Evolutionary conservation across 805 yeast genomes (phyloP), one percentile per base, ranked within the genome.

Genomic region (Cyberlindnera amylophila): DNA sequence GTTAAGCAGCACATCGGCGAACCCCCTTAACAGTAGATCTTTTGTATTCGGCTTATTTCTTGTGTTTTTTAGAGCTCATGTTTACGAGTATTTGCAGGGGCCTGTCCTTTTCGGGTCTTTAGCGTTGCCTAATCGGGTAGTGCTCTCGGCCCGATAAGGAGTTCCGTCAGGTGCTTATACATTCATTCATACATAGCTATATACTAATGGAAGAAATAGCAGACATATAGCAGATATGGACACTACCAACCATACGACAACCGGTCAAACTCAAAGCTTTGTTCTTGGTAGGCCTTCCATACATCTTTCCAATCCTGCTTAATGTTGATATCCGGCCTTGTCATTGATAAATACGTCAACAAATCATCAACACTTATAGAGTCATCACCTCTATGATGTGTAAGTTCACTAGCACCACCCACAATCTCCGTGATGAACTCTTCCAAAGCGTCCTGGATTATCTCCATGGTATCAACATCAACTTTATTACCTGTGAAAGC

Each of bases 381-480:
- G 8, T 29, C 35, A 12, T 19, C 34, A 3, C 36, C 40, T 9
- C 45, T 29, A 17, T 42, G 41, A 8, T 19, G 32, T 2, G 45
- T 41, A 23, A 42, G 21, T 12, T 18, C 19, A 4, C 35, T 8
- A 4, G 45, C 45, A 1, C 41, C 45, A 7, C 7, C 17, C 11
- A 32, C 14, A 2, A 37, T 27, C 10, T 42, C 38, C n/a, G 34
- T 26, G 13, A 42, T 33, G n/a, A 37, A 42, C 31, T 34, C 39
- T 24, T 42, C 45, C 21, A 42, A 11, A 2, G 26, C 6, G 15
- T 34, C 34, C 17, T 42, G 45, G 6, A 42, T 13, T 12, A 42
- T 15, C 32, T 36, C 45, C 23, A 36, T 17, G n/a, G 23, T 10
- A 17, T 41, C 45, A 15, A 4, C 10, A 11, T 36, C 45, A 38